phyloP scores from a whole-genome alignment of 2,329 filamentous ascomycete genomes.

The Colletotrichum plurivorum region DNA sequence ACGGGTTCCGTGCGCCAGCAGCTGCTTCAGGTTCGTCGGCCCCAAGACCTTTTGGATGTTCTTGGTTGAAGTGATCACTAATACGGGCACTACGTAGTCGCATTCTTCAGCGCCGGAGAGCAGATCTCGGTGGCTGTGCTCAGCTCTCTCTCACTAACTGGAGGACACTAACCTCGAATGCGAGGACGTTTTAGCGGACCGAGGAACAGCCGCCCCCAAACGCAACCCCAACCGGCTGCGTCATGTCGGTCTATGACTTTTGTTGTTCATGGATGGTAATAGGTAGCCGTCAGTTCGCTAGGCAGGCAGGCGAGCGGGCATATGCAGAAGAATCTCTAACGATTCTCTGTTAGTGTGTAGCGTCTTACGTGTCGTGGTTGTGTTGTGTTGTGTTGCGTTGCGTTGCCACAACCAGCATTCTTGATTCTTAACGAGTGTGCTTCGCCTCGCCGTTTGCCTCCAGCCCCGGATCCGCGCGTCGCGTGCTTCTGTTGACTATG shows the following conservation, averaged over 20 bases:
- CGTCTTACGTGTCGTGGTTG: conserved; percentile 17
- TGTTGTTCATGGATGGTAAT: background rate
- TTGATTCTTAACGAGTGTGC: background rate
- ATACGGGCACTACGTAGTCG: background rate
- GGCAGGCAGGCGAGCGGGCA: background rate
- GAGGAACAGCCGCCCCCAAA: too few species aligned
- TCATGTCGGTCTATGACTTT: background rate
- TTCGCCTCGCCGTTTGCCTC: conserved; percentile 6
- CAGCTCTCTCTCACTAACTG: conserved; percentile 6
- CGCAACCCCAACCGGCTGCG: too few species aligned
- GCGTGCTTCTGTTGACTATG: background rate
- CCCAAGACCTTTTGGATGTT: background rate
- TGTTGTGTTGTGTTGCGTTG: background rate
- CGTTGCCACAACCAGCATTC: conserved; percentile 15
- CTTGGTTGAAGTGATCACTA: background rate
- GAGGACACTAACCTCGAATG: conserved; percentile 12
- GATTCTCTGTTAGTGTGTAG: background rate
- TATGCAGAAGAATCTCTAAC: background rate
- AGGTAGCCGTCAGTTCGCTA: too few species aligned
- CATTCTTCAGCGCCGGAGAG: conserved; percentile 24
- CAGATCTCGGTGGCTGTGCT: conserved; percentile 27
- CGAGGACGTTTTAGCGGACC: conserved; percentile 23
- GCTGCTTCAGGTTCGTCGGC: conserved; percentile 18
- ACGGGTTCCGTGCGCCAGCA: conserved; percentile 4
- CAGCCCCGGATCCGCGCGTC: conserved; percentile 9